Evolutionary conservation across 164 flowering plant genomes (phyloP), one percentile per base, ranked within the genome.

Genomic region (Warburgia ugandensis): DNA sequence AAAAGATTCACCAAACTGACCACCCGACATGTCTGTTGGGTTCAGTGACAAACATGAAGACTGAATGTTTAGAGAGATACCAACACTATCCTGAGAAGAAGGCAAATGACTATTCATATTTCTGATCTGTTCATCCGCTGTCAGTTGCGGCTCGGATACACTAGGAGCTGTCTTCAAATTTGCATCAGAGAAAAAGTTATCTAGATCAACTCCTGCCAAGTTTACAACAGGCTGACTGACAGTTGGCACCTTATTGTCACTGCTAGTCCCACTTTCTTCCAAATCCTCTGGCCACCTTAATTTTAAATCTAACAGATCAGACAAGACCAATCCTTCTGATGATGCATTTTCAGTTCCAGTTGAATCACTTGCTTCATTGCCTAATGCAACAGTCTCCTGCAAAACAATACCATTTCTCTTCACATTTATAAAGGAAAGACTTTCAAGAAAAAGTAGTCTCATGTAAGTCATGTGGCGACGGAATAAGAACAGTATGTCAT

Each of bases 371-470:
- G 39, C 59, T 60, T 60, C 68, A 19, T 33, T 27, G 7, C 51
- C 3, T 31, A 63, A 65, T 33, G 47, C 64, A 16, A 74, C 79
- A 12, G 59, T 54, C 64, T 85, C 94, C 94, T 85, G 79, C 66
- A 64, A 60, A 59, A 53, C 29, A 25, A n/a, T 6, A 54, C 11
- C 14, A 36, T 23, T 33, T 55, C 39, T 25, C 31, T 45, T 50
- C 32, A 32, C 20, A 37, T 40, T 13, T 8, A 28, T 1, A 57
- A 26, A 29, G 10, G 2, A n/a, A 2, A 14, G 40, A 47, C 14
- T 27, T 26, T 12, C 56, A 39, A 26, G 13, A 17, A 12, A 9
- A 19, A 21, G n/a, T n/a, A n/a, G n/a, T n/a, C n/a, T n/a, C n/a
- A n/a, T n/a, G n/a, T n/a, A n/a, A n/a, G n/a, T n/a, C n/a, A n/a